Base-by-base conservation (phyloP, 345 rosid species). In the Corymbia maculata region DNA sequence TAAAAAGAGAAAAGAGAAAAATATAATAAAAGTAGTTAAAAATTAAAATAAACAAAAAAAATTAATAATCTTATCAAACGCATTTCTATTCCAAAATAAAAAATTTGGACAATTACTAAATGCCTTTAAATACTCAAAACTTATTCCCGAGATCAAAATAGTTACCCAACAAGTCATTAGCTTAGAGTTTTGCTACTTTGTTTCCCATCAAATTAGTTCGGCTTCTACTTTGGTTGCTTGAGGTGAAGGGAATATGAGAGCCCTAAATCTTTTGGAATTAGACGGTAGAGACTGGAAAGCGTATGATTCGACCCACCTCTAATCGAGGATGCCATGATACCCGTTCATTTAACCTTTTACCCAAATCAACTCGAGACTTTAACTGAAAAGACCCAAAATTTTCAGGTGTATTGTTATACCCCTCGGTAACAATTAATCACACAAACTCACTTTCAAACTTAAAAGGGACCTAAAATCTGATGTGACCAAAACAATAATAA, bases 301-400 rank as follows among this genome's bases (percentile, higher is more conserved):
- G 8, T 0, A 22, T 0, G 2, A 26, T 55, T 55, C 7, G 26
- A 55, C 22, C 22, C 22, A 55, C 22, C 22, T 19, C 26, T 1
- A 55, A 55, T 26, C 1, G 22, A 55, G 22, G 21, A 55, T 55
- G 61, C 28, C 22, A 55, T 55, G 61, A 8, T 55, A 26, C 61
- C 61, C 2, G 9, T 55, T 55, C 61, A 55, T 21, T 22, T 55
- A 55, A 8, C 12, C 2, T 36, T 0, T 55, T 22, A 21, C 1
- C 61, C 22, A 21, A 55, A 55, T 22, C 22, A 28, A 28, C 21
- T 21, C 17, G 13, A 11, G 61, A 55, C 61, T 12, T 5, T 3
- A 55, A 55, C 9, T 2, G 61, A 22, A 55, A 55, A 55, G 21
- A 55, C 21, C 0, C 1, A 4, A 2, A 55, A 22, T 55, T 55